Base-by-base conservation (phyloP, 1,139 yeast species). In the Hyphopichia burtonii region DNA sequence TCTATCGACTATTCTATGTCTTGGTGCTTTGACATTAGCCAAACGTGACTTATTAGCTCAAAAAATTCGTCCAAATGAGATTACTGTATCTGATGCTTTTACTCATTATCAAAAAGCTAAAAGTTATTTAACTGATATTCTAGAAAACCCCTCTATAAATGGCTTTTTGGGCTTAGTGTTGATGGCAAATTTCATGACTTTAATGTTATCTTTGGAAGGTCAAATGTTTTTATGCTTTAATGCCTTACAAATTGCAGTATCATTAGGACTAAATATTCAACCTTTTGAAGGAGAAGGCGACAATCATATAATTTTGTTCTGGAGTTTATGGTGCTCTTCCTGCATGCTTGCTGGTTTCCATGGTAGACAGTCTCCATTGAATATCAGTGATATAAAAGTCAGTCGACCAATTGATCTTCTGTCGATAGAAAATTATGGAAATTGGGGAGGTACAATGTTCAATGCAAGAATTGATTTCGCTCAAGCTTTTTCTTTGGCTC, bases 191-290 rank as follows among this genome's bases (percentile, higher is more conserved):
- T 32, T 16, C 12, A 32, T 32, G 35, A 19, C 23, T 10, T 17
- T 14, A 11, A 32, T 32, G 15, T 19, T 32, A n/a, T 17, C 35
- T 12, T 19, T 32, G 20, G 23, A 20, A 10, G 20, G 20, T 5
- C 35, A 32, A 20, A 32, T 32, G 35, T 32, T 32, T 14, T 10
- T 32, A 9, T n/a, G 35, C 35, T 32, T 17, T 14, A 32, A n/a
- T 19, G 35, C 35, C 8, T 5, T 32, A 17, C 20, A 32, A 12
- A 16, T 32, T 18, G 22, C 35, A 5, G 8, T 16, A 10, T 32
- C 35, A 17, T 19, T 32, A 17, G 35, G 35, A 8, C n/a, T 32
- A 11, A 19, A 14, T 23, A 16, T 32, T 6, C 9, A n/a, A 12
- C 15, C 20, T 4, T 6, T 32, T 11, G 35, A 19, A 10, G 28